Conservation (phyloP, 768 basidiomycete species). For the Myochromella boudieri region DNA sequence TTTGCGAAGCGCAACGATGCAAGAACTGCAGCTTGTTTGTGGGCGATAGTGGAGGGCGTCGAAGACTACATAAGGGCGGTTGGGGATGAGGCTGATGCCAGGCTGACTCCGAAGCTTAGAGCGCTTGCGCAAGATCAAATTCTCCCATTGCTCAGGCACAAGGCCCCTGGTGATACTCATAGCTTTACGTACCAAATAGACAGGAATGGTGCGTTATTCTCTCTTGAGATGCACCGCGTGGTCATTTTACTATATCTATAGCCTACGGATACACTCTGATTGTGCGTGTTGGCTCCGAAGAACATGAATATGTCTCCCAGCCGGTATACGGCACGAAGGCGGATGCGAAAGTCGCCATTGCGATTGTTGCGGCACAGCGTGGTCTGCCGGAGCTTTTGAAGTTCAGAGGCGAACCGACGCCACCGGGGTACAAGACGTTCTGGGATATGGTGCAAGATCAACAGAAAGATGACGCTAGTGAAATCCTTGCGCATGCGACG, state of each 20-base stretch:
- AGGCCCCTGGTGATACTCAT: conserved; percentile 36
- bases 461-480: too few species aligned
- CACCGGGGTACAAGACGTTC: conserved; percentile 41
- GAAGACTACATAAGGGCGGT: conserved; percentile 55
- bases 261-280: conserved; percentile 56
- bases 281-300: conserved; percentile 36
- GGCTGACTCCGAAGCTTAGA: conserved; percentile 44
- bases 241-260: conserved; percentile 20
- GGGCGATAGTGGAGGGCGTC: conserved; percentile 63
- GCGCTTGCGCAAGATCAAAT: conserved; percentile 44
- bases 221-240: neutral
- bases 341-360: conserved; percentile 63
- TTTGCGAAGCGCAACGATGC: conserved; percentile 65
- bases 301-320: conserved; percentile 43
- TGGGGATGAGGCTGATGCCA: conserved; percentile 40
- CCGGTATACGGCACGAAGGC: conserved; percentile 53
- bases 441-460: conserved; percentile 23
- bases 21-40: conserved; percentile 65
- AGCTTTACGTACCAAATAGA: conserved; percentile 42
- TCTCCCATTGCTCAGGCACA: conserved; percentile 43
- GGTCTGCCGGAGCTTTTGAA: conserved; percentile 62
- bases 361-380: conserved; percentile 48
- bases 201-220: conserved; percentile 45
- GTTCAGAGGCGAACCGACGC: conserved; percentile 44
- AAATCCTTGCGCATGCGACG: too few species aligned